A percentile compares a stretch with the other conserved stretches of the same genome.
phyloP scores from a whole-genome alignment of 2,329 filamentous ascomycete genomes.

The Apiospora arundinis region DNA sequence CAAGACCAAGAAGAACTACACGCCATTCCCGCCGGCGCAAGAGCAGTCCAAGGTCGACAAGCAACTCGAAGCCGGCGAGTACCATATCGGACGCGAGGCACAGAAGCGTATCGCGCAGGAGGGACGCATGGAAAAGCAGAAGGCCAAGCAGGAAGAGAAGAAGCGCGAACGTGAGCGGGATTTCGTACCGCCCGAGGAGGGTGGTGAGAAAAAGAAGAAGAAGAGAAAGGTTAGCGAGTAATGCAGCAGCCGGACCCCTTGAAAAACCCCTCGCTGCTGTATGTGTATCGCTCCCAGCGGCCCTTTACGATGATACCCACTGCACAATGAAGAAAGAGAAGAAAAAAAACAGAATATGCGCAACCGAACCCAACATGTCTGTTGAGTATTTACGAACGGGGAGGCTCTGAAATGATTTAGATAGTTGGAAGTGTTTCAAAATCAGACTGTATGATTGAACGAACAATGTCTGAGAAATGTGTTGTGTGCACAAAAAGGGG shows the following conservation, averaged over 20 bases:
- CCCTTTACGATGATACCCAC: constrained; percentile 22
- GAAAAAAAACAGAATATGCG: constrained; percentile 8
- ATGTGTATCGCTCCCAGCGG: constrained; percentile 16
- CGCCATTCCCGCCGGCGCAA: constrained; percentile 93
- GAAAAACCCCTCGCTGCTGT: neutral
- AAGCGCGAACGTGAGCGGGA: constrained; percentile 83
- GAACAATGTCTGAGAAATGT: neutral
- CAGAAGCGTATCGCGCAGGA: constrained; percentile 85
- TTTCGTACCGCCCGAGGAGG: constrained; percentile 82
- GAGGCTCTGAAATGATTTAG: neutral
- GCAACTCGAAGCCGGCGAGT: constrained; percentile 98
- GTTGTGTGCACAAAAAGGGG: neutral
- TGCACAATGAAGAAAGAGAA: constrained; percentile 20
- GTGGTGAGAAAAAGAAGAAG: constrained; percentile 64
- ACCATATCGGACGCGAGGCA: constrained; percentile 91
- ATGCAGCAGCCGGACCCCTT: neutral
- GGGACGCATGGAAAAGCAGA: constrained; percentile 83
- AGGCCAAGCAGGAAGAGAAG: constrained; percentile 86
- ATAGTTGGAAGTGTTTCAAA: constrained; percentile 11
- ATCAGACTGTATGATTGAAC: neutral
- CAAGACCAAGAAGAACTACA: constrained; percentile 94
- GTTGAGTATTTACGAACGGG: neutral
- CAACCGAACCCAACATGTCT: neutral
- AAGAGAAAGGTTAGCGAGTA: constrained; percentile 64
- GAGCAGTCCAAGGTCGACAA: constrained; percentile 99